Evolutionary conservation across 768 basidiomycete species (phyloP), one percentile per base, ranked within the genome.

Genomic region (Leccinum olivaceopallidum): DNA sequence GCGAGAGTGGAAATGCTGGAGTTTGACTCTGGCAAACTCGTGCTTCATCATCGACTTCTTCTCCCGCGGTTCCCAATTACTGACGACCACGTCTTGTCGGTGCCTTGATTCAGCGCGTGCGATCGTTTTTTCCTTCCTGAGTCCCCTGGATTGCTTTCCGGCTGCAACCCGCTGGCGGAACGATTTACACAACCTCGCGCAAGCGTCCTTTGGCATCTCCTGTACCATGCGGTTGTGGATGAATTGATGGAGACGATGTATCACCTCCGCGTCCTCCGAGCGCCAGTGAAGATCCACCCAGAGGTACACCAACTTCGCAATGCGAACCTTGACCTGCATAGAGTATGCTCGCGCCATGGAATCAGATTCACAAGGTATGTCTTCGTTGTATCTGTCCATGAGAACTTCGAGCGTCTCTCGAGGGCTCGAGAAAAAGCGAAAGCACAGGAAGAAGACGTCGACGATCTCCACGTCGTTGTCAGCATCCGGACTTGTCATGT

Each of bases 271-370:
- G 58, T 92, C 90, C 4, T 73, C 69, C 1, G 76, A 73, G 37
- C 79, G 76, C 89, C 90, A 93, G 67, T 89, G 82, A 39, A 78
- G 73, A 59, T 87, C 81, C n/a, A 90, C 77, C 90, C 90, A 93
- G n/a, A 80, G 76, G 64, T 84, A 80, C 58, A 92, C 66, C 24
- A 87, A 65, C 66, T 84, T 84, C 51, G 81, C 83, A 18, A 90
- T 79, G n/a, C 85, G 79, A 56, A 85, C 73, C 55, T 84, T 85
- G 37, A 86, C 76, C 14, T 80, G 80, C 30, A 78, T 73, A 6
- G 80, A 77, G 60, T 84, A 80, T 26, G 76, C 66, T 63, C 75
- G 67, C 60, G 68, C 76, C 71, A 82, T 57, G 70, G 69, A 56
- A 58, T 63, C 67, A 16, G 56, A 71, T 64, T 53, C 69, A 59